A percentile compares a stretch with the other conserved stretches of the same genome.
Evolutionary conservation across 1,139 yeast genomes (phyloP).

Genomic region (Schwanniomyces etchellsii): DNA sequence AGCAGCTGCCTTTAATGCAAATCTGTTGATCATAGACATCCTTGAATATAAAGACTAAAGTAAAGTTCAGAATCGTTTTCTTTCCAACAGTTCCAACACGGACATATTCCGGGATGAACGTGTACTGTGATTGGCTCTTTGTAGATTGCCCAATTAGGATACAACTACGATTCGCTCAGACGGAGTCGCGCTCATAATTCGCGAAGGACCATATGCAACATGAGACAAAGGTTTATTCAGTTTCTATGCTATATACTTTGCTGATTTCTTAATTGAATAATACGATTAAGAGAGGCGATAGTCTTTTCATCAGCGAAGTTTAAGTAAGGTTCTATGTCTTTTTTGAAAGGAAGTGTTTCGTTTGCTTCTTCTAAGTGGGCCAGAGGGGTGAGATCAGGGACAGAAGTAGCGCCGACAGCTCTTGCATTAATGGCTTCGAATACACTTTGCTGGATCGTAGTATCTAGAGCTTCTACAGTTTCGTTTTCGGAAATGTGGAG

Average conservation of each 20-base stretch:
- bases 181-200: too few relatives aligned
- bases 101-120: too few relatives aligned
- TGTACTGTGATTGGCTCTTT: conserved; percentile 32
- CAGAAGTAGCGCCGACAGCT: conserved; percentile 2
- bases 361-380: conserved; percentile 1
- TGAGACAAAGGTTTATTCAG: too few relatives aligned
- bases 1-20: conserved; percentile 40
- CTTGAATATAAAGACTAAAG: not conserved
- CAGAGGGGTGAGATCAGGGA: not conserved
- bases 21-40: conserved; percentile 33
- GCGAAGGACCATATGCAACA: too few relatives aligned
- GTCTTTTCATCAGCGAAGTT: conserved; percentile 21
- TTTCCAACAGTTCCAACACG: conserved; percentile 11
- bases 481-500: conserved; percentile 12
- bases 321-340: conserved; percentile 22
- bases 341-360: conserved; percentile 13
- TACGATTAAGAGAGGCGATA: too few relatives aligned
- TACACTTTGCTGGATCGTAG: conserved; percentile 18
- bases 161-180: too few relatives aligned
- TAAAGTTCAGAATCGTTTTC: too few relatives aligned
- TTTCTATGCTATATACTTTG: too few relatives aligned
- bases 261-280: too few relatives aligned
- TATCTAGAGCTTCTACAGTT: conserved; percentile 24
- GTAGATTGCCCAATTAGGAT: conserved; percentile 30
- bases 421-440: conserved; percentile 7